Conservation (phyloP, 1,284 basidiomycete species). For the Puccinia coronata region DNA sequence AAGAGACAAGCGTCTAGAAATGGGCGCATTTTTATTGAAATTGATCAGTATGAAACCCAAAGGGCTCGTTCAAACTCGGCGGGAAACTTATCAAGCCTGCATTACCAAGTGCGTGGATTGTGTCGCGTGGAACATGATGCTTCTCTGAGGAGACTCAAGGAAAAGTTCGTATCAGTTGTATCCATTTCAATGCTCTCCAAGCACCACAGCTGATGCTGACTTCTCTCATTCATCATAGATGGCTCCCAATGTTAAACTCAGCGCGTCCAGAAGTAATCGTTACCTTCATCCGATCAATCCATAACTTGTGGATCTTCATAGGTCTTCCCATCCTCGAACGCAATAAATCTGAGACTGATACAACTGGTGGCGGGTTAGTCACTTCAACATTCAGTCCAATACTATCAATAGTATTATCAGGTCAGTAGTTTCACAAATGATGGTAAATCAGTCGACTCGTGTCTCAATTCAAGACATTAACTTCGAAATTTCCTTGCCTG, state of each 20-base stretch:
- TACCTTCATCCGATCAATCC: conserved; percentile 26
- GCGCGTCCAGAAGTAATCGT: neutral
- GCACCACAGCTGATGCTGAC: conserved; percentile 4
- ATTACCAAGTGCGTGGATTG: conserved; percentile 38
- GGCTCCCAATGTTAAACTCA: conserved; percentile 20
- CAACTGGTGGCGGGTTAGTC: neutral
- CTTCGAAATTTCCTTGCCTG: conserved; percentile 30
- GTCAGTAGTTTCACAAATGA: conserved; percentile 18
- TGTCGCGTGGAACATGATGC: conserved; percentile 30
- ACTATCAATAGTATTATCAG: conserved; percentile 25
- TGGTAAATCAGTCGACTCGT: neutral
- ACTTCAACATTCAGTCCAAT: conserved; percentile 5
- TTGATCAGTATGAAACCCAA: conserved; percentile 39
- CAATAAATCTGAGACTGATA: neutral
- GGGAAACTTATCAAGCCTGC: conserved; percentile 37
- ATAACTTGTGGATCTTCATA: neutral
- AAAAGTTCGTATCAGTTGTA: conserved; percentile 34
- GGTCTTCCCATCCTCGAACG: neutral
- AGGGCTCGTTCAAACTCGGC: conserved; percentile 33
- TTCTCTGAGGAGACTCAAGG: neutral
- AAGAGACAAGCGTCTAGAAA: neutral
- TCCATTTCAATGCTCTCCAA: neutral
- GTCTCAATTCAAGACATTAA: neutral
- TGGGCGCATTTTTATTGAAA: conserved; percentile 32
- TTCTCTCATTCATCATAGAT: conserved; percentile 14